phyloP scores from a whole-genome alignment of 108 stramenopile species.

The Poteriospumella lacustris region DNA sequence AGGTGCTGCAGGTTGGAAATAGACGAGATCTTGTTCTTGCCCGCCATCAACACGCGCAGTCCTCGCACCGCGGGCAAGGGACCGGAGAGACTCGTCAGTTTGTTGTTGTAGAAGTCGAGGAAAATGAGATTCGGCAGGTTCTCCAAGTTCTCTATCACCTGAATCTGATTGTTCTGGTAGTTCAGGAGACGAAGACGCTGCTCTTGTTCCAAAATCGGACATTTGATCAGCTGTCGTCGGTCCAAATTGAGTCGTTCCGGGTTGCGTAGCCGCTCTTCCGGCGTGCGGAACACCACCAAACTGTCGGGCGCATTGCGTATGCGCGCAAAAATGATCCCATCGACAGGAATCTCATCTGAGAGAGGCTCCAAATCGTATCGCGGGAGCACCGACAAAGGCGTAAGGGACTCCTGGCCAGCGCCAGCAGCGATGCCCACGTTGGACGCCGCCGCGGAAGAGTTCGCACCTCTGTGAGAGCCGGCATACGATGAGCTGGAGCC shows the following conservation, averaged over 20 bases:
- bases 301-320: background rate
- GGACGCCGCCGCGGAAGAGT: too few relatives aligned
- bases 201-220: conserved; percentile 49
- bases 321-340: conserved; percentile 23
- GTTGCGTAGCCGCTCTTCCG: conserved; percentile 12
- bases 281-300: conserved; percentile 13
- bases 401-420: too few relatives aligned
- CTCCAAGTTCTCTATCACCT: conserved; percentile 33
- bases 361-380: conserved; percentile 14
- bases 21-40: conserved; percentile 45
- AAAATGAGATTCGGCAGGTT: conserved; percentile 51
- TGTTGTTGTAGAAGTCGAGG: conserved; percentile 55
- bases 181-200: conserved; percentile 47
- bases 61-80: conserved; percentile 34
- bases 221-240: conserved; percentile 40
- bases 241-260: conserved; percentile 52
- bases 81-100: conserved; percentile 35
- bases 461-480: too few relatives aligned
- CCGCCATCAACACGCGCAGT: conserved; percentile 53
- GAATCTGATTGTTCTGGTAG: conserved; percentile 54
- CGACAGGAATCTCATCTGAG: conserved; percentile 21
- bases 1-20: conserved; percentile 43
- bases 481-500: too few relatives aligned
- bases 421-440: too few relatives aligned
- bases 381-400: background rate